Evolutionary conservation across 306 rosid genomes (phyloP).

Genomic region (Prosopis cineraria): DNA sequence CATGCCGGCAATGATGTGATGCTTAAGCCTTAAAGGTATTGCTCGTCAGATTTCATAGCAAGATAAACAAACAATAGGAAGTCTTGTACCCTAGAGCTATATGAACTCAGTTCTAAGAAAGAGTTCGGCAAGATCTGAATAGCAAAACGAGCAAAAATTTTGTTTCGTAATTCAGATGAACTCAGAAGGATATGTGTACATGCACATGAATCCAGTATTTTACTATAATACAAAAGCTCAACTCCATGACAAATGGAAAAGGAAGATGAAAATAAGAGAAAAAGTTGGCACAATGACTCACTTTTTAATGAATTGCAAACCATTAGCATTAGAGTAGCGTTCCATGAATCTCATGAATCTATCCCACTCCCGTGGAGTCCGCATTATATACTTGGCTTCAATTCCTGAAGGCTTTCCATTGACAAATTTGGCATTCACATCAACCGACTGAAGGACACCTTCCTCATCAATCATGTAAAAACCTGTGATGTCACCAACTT

Average conservation of each 20-base stretch:
- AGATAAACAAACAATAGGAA: constrained; percentile 20
- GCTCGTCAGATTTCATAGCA: constrained; percentile 17
- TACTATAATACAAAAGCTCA: constrained; percentile 33
- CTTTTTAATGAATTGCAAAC: constrained; percentile 78
- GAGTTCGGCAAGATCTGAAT: constrained; percentile 14
- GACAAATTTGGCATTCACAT: constrained; percentile 90
- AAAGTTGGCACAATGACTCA: constrained; percentile 48
- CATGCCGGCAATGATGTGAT: constrained; percentile 14
- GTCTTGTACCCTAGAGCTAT: constrained; percentile 27
- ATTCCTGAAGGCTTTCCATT: constrained; percentile 92
- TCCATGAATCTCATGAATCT: constrained; percentile 99
- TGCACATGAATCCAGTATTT: constrained; percentile 36
- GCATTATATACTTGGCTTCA: constrained; percentile 92
- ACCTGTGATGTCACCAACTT: constrained; percentile 96
- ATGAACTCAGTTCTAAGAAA: constrained; percentile 17
- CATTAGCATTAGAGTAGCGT: constrained; percentile 84
- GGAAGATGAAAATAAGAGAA: background rate
- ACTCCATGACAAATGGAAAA: constrained; percentile 35
- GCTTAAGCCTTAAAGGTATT: background rate
- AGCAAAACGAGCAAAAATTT: constrained; percentile 39
- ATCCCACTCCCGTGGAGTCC: constrained; percentile 88
- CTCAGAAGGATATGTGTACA: constrained; percentile 31
- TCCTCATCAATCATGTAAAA: constrained; percentile 98
- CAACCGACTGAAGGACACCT: constrained; percentile 91
- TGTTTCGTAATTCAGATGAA: constrained; percentile 31